These are phyloP conservation scores for Zalaria sp. DNA, from an alignment of 2,329 filamentous ascomycete genomes.

Conservation along the genomic window DNA sequence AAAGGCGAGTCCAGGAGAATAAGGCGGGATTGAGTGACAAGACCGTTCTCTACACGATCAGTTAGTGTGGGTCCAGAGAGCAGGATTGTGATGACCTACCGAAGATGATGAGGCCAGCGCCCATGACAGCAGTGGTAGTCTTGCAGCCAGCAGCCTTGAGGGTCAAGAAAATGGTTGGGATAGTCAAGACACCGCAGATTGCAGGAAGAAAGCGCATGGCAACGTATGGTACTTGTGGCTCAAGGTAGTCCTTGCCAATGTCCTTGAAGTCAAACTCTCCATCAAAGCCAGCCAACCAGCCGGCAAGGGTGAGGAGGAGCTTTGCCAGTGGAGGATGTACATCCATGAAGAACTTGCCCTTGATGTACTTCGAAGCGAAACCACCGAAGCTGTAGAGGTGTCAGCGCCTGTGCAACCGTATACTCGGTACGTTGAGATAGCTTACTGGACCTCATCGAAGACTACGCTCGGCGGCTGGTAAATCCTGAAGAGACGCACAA, in stretches of 20 bases:
- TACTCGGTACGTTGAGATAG: constrained; percentile 13
- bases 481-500: constrained; percentile 85
- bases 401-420: constrained; percentile 10
- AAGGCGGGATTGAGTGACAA: constrained; percentile 85
- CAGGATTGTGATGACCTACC: constrained; percentile 37
- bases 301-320: constrained; percentile 86
- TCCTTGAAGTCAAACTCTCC: constrained; percentile 98
- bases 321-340: constrained; percentile 97
- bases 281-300: constrained; percentile 88
- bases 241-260: constrained; percentile 96
- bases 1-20: constrained; percentile 94
- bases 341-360: constrained; percentile 99
- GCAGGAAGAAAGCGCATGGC: constrained; percentile 93
- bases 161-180: constrained; percentile 88
- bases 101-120: constrained; percentile 78
- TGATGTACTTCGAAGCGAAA: constrained; percentile 98
- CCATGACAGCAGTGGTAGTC: constrained; percentile 70
- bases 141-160: constrained; percentile 83
- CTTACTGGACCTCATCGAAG: constrained; percentile 98
- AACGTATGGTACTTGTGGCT: constrained; percentile 89
- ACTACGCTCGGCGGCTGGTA: constrained; percentile 94
- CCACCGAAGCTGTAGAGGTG: constrained; percentile 64
- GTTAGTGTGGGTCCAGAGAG: not conserved
- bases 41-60: constrained; percentile 62
- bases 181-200: constrained; percentile 72